These are phyloP conservation scores for Penicillium thymicola DNA, from an alignment of 2,329 filamentous ascomycete species.

Conservation along the genomic window DNA sequence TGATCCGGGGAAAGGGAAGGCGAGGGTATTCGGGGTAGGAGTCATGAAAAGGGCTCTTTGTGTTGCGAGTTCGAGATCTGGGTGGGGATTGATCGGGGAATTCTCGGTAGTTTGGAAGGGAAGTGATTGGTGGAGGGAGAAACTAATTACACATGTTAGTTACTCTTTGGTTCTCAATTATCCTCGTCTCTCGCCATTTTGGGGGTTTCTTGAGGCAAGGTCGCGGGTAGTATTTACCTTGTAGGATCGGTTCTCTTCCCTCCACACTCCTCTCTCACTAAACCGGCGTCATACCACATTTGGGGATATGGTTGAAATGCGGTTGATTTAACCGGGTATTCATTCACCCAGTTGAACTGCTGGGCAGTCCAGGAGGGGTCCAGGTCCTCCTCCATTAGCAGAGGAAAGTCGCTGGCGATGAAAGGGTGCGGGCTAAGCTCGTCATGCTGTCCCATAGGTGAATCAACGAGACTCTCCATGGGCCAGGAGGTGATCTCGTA, in stretches of 20 bases:
- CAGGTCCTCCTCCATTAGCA: neutral
- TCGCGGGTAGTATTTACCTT: neutral
- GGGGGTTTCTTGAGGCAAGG: no score
- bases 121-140: neutral
- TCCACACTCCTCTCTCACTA: neutral
- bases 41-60: constrained; percentile 21
- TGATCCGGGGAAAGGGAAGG: constrained; percentile 12
- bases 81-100: neutral
- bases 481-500: neutral
- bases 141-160: neutral
- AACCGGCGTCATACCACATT: constrained; percentile 7
- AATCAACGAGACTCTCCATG: neutral
- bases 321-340: neutral
- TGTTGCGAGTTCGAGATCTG: constrained; percentile 8
- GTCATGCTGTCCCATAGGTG: neutral
- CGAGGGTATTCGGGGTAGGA: neutral
- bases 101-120: constrained; percentile 6
- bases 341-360: neutral
- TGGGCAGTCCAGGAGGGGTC: neutral
- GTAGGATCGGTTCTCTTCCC: neutral
- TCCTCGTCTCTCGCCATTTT: neutral
- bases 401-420: constrained; percentile 2
- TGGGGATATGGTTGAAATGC: constrained; percentile 4
- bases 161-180: neutral
- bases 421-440: neutral